Evolutionary conservation across 148 eudicot species (phyloP).

Genomic region (Polygonum maritimum): DNA sequence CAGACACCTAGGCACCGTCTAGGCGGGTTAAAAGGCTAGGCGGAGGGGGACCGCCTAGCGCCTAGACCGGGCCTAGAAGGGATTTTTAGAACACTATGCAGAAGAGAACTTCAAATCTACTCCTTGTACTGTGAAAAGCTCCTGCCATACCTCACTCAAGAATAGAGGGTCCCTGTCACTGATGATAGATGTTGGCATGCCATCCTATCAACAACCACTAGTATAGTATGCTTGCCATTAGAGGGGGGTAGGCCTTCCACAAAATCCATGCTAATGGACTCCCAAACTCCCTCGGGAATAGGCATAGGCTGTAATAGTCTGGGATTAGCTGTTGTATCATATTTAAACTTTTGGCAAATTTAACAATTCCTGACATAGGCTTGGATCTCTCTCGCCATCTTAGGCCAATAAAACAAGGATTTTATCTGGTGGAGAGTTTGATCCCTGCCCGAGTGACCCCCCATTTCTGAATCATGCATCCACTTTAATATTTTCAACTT

Average conservation of each 20-base stretch:
- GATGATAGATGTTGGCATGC: too few relatives aligned
- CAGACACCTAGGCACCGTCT: too few relatives aligned
- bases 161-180: too few relatives aligned
- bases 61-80: too few relatives aligned
- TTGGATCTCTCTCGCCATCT: background rate
- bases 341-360: background rate
- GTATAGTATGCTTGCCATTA: background rate
- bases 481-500: too few relatives aligned
- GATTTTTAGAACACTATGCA: too few relatives aligned
- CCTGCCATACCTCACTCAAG: too few relatives aligned
- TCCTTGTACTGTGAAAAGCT: too few relatives aligned
- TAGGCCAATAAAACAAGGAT: background rate
- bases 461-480: background rate
- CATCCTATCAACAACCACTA: background rate
- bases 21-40: too few relatives aligned
- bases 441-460: background rate
- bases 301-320: background rate
- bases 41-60: too few relatives aligned
- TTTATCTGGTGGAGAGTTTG: background rate
- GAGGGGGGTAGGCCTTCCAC: background rate
- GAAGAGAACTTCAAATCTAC: too few relatives aligned
- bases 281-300: background rate
- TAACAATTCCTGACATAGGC: background rate
- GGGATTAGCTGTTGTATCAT: background rate
- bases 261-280: background rate